Base-by-base conservation (phyloP, 2,329 filamentous ascomycete species). In the Fusarium xyrophilum region DNA sequence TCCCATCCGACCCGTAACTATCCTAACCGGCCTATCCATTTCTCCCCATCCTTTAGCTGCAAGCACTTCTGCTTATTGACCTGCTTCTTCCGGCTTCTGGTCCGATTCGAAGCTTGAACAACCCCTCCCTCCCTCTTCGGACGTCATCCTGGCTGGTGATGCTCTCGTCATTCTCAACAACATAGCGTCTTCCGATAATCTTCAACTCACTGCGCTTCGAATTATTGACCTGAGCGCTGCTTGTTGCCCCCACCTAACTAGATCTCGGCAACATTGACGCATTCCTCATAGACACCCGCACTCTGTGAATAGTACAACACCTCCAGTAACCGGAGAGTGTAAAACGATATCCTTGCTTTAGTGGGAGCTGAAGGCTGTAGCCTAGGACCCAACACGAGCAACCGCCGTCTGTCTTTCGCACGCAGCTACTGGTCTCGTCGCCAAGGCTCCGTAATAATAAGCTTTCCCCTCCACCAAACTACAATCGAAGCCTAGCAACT, bases 241-340 rank as follows among this genome's bases (percentile, higher is more conserved):
- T 56, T 33, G 40, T 55, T 43, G 33, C 57, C 69, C 69, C 69
- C 71, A 66, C 71, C 58, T 64, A 63, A 71, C 60, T 66, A 62
- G 64, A 60, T 56, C 62, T 73, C 70, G 68, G 68, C 68, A 66
- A 68, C 63, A 46, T 60, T 58, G 55, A 64, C 62, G 39, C 56
- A 63, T 43, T 66, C 27, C 50, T 57, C 56, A 40, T 65, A 59
- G 28, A 47, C 46, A 65, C 23, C 60, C 53, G n/a, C 40, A n/a
- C 40, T 21, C 35, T 53, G 35, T n/a, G 40, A 53, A 65, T 52
- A 53, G 53, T 47, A 28, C 46, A 40, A 33, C 21, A 27, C 25
- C 5, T 40, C 17, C 17, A 32, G 17, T n/a, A 15, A 14, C 21
- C 46, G 38, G 38, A 60, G 38, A 53, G 30, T 40, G 60, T 60